Conservation (phyloP, 192 early-diverging fungal genomes). For the Geranomyces michiganensis region DNA sequence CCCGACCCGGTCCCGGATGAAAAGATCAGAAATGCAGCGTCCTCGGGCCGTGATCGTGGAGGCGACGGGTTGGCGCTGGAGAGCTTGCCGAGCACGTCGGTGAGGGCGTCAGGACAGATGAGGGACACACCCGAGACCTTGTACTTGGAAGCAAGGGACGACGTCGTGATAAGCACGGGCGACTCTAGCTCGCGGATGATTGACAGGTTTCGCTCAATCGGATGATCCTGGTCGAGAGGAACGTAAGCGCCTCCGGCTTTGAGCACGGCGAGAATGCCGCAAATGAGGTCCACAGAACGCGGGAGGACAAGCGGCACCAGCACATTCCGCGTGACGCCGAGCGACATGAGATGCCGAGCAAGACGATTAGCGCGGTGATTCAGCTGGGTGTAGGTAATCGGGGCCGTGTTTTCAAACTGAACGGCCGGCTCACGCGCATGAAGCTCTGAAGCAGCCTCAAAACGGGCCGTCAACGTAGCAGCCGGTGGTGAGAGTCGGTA, state of each 20-base stretch:
- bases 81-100: too few species aligned
- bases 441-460: too few species aligned
- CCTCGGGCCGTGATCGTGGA: not conserved
- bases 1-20: constrained; percentile 45
- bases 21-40: constrained; percentile 36
- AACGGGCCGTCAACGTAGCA: too few species aligned
- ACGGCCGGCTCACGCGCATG: not conserved
- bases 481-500: too few species aligned
- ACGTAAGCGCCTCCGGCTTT: constrained; percentile 47
- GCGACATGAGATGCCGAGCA: constrained; percentile 10
- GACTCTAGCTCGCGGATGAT: not conserved
- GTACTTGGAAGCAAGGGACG: too few species aligned
- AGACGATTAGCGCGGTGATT: constrained; percentile 33
- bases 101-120: too few species aligned
- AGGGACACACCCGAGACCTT: too few species aligned
- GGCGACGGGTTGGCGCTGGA: too few species aligned
- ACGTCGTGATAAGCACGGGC: too few species aligned
- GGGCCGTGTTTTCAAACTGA: not conserved
- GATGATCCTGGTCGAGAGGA: constrained; percentile 28
- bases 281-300: constrained; percentile 17
- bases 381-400: constrained; percentile 30
- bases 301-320: constrained; percentile 15
- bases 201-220: constrained; percentile 18
- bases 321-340: constrained; percentile 30
- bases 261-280: constrained; percentile 31